Conservation (phyloP, 2,329 filamentous ascomycete species). For the Cladophialophora immunda region DNA sequence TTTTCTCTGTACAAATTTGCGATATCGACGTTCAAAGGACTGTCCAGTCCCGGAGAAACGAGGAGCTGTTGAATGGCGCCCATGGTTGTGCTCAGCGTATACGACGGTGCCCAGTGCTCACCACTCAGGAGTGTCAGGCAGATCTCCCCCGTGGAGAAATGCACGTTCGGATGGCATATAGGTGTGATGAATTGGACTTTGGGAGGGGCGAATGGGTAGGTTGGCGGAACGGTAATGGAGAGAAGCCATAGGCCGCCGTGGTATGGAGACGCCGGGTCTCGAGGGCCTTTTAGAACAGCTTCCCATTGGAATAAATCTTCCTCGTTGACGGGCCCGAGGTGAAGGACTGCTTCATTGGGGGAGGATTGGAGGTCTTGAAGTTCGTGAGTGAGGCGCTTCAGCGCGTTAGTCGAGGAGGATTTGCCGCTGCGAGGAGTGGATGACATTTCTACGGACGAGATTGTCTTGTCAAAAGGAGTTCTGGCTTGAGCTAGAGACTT, state of each 20-base stretch:
- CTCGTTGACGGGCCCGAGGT: constrained; percentile 65
- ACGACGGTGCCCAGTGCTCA: constrained; percentile 82
- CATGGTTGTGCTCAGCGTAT: constrained; percentile 70
- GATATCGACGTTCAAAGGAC: constrained; percentile 59
- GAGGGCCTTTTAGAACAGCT: constrained; percentile 67
- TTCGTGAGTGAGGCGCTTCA: constrained; percentile 69
- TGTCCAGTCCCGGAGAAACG: constrained; percentile 55
- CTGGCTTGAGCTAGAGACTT: neutral
- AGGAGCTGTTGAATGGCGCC: constrained; percentile 58
- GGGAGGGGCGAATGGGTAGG: constrained; percentile 82
- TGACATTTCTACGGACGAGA: constrained; percentile 2
- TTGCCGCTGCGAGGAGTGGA: constrained; percentile 23
- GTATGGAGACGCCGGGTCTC: constrained; percentile 36
- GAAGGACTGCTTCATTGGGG: constrained; percentile 65
- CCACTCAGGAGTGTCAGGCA: constrained; percentile 85
- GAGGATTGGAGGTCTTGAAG: constrained; percentile 65
- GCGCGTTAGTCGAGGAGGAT: constrained; percentile 45
- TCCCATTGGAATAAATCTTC: constrained; percentile 67
- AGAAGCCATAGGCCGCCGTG: constrained; percentile 83
- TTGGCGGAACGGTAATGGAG: constrained; percentile 74
- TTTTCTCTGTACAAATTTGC: constrained; percentile 56
- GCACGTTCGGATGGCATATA: constrained; percentile 84
- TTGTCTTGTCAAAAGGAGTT: neutral
- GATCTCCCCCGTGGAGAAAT: constrained; percentile 81
- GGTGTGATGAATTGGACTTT: constrained; percentile 81